Conservation (phyloP, 1,284 basidiomycete species). For the Rhodofomes roseus region DNA sequence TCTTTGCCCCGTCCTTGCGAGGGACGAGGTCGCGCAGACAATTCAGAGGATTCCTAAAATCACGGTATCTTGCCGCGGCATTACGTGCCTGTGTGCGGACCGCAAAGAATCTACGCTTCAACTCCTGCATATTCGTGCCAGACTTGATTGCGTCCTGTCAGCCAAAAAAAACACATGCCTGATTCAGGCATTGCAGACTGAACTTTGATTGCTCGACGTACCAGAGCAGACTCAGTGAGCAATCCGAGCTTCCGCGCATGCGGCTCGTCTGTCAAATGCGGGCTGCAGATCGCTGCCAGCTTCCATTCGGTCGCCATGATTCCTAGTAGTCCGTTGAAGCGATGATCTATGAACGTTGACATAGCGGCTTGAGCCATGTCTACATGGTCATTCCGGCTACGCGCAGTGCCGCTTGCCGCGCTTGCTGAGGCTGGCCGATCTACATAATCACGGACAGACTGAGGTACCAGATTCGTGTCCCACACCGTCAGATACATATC, state of each 20-base stretch:
- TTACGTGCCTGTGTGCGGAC: neutral
- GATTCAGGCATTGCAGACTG: no score
- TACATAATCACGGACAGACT: neutral
- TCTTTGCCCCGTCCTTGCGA: neutral
- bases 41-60: conserved; percentile 11
- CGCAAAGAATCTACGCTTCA: conserved; percentile 8
- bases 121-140: conserved; percentile 10
- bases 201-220: neutral
- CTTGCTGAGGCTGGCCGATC: neutral
- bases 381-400: neutral
- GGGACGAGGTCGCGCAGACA: conserved; percentile 16
- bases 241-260: conserved; percentile 10
- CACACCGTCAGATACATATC: conserved; percentile 19
- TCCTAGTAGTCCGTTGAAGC: conserved; percentile 12
- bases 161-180: neutral
- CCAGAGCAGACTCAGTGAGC: conserved; percentile 18
- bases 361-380: conserved; percentile 12
- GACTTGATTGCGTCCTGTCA: conserved; percentile 19
- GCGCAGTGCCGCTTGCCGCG: neutral
- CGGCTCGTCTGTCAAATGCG: conserved; percentile 11
- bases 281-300: conserved; percentile 8
- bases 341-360: conserved; percentile 17
- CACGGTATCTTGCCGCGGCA: neutral
- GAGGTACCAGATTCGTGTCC: conserved; percentile 14
- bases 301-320: conserved; percentile 17